These are phyloP conservation scores for Fusarium haematococcum DNA, from an alignment of 2,329 filamentous ascomycete genomes.

Conservation along the genomic window DNA sequence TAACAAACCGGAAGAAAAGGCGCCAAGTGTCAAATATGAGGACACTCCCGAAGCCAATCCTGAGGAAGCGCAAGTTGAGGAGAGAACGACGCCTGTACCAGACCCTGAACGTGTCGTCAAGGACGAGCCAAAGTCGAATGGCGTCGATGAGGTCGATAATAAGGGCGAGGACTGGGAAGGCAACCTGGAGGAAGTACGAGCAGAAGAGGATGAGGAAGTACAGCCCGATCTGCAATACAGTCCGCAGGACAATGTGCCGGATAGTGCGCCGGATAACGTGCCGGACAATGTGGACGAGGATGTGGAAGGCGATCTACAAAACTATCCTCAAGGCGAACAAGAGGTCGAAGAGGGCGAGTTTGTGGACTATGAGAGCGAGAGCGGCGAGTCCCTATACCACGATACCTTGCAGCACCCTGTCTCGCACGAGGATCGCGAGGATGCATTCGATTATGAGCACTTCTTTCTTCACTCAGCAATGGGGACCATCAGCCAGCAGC, in stretches of 20 bases:
- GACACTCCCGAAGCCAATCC: background rate
- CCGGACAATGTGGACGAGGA: background rate
- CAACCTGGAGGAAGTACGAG: slow-evolving; percentile 11
- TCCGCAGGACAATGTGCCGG: slow-evolving; percentile 36
- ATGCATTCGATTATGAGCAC: slow-evolving; percentile 96
- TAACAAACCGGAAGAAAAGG: slow-evolving; percentile 17
- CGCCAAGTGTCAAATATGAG: slow-evolving; percentile 16
- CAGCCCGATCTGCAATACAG: background rate
- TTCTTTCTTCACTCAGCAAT: slow-evolving; percentile 95
- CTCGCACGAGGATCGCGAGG: slow-evolving; percentile 91
- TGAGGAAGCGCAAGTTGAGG: background rate
- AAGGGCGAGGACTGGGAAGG: slow-evolving; percentile 26
- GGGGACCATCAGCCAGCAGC: slow-evolving; percentile 73
- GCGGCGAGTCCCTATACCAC: slow-evolving; percentile 72
- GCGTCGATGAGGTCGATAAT: slow-evolving; percentile 51
- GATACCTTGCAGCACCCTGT: slow-evolving; percentile 69
- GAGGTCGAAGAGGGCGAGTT: slow-evolving; percentile 52
- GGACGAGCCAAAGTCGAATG: slow-evolving; percentile 5
- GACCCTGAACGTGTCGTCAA: slow-evolving; percentile 30
- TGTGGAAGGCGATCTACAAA: slow-evolving; percentile 17
- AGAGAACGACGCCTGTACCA: background rate
- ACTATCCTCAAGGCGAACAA: slow-evolving; percentile 50
- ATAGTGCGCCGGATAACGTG: slow-evolving; percentile 43
- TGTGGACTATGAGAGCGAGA: slow-evolving; percentile 67
- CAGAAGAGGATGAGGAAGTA: slow-evolving; percentile 40